These are phyloP conservation scores for Grigorovia humatica DNA, from an alignment of 805 yeast genomes.

Conservation along the genomic window DNA sequence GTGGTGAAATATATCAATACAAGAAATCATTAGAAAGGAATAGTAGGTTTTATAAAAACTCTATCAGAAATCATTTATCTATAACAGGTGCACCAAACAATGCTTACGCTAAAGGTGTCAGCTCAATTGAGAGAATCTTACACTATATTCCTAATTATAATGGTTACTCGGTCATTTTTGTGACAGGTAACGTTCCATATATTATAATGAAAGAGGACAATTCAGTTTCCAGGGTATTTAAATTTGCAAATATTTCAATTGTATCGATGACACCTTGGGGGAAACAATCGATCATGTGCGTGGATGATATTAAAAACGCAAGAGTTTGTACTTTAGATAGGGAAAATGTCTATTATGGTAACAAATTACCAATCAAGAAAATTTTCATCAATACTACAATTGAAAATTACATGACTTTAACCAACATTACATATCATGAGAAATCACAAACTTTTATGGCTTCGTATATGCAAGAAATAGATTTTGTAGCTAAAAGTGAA, in stretches of 20 bases:
- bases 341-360: slow-evolving; percentile 40
- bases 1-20: slow-evolving; percentile 70
- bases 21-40: slow-evolving; percentile 32
- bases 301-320: slow-evolving; percentile 61
- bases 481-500: slow-evolving; percentile 61
- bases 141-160: slow-evolving; percentile 47
- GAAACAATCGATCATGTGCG: slow-evolving; percentile 44
- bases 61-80: slow-evolving; percentile 28
- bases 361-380: slow-evolving; percentile 48
- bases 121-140: slow-evolving; percentile 59
- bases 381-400: slow-evolving; percentile 35
- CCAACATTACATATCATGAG: slow-evolving; percentile 60
- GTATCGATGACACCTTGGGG: slow-evolving; percentile 44
- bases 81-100: slow-evolving; percentile 76
- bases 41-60: slow-evolving; percentile 17
- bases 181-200: slow-evolving; percentile 68
- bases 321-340: slow-evolving; percentile 36
- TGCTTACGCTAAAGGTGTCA: slow-evolving; percentile 52
- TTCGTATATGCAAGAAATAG: slow-evolving; percentile 48
- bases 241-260: slow-evolving; percentile 53
- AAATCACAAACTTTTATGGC: slow-evolving; percentile 50
- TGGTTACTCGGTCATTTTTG: slow-evolving; percentile 50
- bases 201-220: slow-evolving; percentile 54
- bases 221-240: slow-evolving; percentile 54
- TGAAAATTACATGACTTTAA: slow-evolving; percentile 38